These are phyloP conservation scores for Metarhizium rileyi DNA, from an alignment of 2,329 filamentous ascomycete species.

Conservation along the genomic window DNA sequence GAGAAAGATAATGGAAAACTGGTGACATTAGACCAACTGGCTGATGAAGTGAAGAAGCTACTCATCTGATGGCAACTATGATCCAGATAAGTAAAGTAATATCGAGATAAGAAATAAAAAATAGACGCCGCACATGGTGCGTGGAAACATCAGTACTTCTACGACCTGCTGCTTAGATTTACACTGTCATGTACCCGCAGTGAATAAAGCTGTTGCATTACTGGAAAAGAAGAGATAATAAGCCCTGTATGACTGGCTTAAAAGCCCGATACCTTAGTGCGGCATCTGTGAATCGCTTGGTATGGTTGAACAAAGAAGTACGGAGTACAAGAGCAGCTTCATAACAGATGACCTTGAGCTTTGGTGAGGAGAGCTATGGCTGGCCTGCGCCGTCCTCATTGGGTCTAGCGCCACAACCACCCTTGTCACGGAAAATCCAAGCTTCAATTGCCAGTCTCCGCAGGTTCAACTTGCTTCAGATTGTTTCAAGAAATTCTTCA, in stretches of 20 bases:
- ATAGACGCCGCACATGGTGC: neutral
- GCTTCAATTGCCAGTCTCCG: constrained; percentile 6
- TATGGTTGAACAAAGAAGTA: neutral
- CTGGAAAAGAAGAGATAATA: too few species aligned
- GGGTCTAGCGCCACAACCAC: constrained; percentile 21
- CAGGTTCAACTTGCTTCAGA: neutral
- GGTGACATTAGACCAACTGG: constrained; percentile 54
- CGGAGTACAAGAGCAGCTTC: too few species aligned
- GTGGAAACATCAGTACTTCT: neutral
- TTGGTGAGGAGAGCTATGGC: constrained; percentile 9
- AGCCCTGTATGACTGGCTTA: too few species aligned
- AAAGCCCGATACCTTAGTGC: too few species aligned
- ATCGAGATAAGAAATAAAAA: neutral
- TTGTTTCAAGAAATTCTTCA: neutral
- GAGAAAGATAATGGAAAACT: constrained; percentile 76
- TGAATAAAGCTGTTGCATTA: too few species aligned
- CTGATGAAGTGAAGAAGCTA: constrained; percentile 47
- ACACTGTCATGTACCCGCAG: neutral
- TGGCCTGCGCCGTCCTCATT: constrained; percentile 22
- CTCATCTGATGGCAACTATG: constrained; percentile 6
- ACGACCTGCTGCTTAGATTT: neutral
- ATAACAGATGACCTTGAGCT: neutral
- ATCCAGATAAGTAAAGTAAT: neutral
- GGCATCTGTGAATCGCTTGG: too few species aligned
- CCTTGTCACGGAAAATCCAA: constrained; percentile 8